A percentile compares a stretch with the other conserved stretches of the same genome.
Evolutionary conservation across 2,329 filamentous ascomycete genomes (phyloP).

Genomic region (Dichotomopilus funicola): DNA sequence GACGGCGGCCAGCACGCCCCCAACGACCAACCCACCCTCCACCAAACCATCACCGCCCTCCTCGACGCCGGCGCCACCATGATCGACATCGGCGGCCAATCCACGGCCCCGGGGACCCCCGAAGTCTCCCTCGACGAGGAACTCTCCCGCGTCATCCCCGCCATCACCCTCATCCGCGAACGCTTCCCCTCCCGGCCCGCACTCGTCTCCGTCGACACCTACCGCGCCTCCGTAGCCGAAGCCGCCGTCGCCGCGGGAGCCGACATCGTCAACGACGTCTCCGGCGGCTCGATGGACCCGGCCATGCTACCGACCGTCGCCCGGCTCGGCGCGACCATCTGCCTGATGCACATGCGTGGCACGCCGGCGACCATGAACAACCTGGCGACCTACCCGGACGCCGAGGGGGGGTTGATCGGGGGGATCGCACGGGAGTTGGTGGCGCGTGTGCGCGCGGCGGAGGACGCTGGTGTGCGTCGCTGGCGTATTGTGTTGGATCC

Average conservation of each 20-base stretch:
- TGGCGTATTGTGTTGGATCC: constrained; percentile 96
- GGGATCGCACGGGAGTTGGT: constrained; percentile 63
- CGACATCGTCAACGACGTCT: constrained; percentile 92
- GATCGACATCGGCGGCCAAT: constrained; percentile 89
- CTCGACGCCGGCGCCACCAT: constrained; percentile 69
- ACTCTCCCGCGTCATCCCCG: constrained; percentile 67
- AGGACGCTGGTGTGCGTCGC: constrained; percentile 73
- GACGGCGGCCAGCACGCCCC: constrained; percentile 66
- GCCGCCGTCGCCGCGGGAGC: constrained; percentile 72
- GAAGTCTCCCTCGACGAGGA: constrained; percentile 70
- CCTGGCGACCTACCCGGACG: constrained; percentile 57
- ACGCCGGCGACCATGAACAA: constrained; percentile 74
- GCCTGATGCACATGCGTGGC: constrained; percentile 91
- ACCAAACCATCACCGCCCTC: constrained; percentile 53
- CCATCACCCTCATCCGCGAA: constrained; percentile 64
- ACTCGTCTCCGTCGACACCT: constrained; percentile 88
- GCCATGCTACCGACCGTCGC: constrained; percentile 80
- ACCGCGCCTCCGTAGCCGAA: constrained; percentile 75
- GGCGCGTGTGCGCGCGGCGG: constrained; percentile 63
- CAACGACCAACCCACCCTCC: constrained; percentile 41
- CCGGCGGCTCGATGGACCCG: constrained; percentile 69
- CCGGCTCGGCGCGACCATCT: constrained; percentile 68
- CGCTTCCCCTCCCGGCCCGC: constrained; percentile 55
- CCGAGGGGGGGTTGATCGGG: constrained; percentile 44
- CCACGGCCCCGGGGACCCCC: constrained; percentile 69